phyloP scores from a whole-genome alignment of 768 basidiomycete species.

The Favolaschia claudopus region DNA sequence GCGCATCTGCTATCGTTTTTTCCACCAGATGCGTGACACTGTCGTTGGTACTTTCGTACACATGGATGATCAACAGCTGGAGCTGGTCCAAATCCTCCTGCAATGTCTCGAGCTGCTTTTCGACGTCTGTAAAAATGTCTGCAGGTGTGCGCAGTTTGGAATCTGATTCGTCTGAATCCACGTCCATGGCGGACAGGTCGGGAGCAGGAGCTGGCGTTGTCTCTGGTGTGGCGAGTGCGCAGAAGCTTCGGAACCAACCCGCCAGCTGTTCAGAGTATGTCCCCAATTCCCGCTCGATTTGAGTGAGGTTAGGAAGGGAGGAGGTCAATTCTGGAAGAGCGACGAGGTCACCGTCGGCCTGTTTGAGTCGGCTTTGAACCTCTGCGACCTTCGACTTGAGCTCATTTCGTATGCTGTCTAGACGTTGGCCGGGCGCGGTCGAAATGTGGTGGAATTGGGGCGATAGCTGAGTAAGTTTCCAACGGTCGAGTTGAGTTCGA shows the following conservation, averaged over 20 bases:
- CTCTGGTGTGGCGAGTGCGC: background rate
- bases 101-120: background rate
- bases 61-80: too few species aligned
- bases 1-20: too few species aligned
- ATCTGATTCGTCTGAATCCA: background rate
- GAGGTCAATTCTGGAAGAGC: constrained; percentile 14
- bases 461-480: constrained; percentile 20
- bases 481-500: constrained; percentile 14
- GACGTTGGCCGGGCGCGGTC: background rate
- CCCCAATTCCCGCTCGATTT: constrained; percentile 17
- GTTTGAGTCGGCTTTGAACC: background rate
- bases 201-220: background rate
- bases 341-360: constrained; percentile 1
- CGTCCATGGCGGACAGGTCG: constrained; percentile 7
- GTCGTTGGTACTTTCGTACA: too few species aligned
- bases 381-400: background rate
- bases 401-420: constrained; percentile 8
- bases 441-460: constrained; percentile 20
- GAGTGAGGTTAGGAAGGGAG: background rate
- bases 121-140: background rate
- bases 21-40: too few species aligned
- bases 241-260: constrained; percentile 14
- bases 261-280: constrained; percentile 8
- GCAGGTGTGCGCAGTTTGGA: too few species aligned
- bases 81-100: too few species aligned